phyloP scores from a whole-genome alignment of 2,329 filamentous ascomycete genomes.

The Penicillium sp. region DNA sequence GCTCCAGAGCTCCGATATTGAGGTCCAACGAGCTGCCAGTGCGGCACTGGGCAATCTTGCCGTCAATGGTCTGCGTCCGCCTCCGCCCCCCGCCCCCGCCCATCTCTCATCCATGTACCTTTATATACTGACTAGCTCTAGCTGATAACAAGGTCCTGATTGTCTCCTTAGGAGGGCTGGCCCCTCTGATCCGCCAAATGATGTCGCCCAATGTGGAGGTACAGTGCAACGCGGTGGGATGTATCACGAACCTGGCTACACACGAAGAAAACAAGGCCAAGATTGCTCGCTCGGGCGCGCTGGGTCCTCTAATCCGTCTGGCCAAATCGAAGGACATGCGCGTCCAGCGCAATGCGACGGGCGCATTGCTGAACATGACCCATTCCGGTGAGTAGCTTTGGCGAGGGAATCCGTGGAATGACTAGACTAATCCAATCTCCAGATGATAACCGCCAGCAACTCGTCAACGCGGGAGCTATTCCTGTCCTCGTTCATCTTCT shows the following conservation, averaged over 20 bases:
- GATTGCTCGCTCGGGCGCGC: conserved; percentile 91
- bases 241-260: conserved; percentile 96
- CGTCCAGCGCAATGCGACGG: conserved; percentile 95
- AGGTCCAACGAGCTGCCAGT: conserved; percentile 95
- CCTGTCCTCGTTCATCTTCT: conserved; percentile 94
- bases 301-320: conserved; percentile 85
- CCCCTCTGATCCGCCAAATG: conserved; percentile 96
- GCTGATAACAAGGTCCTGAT: conserved; percentile 98
- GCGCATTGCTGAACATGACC: conserved; percentile 97
- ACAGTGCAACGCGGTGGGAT: conserved; percentile 98
- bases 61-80: conserved; percentile 74
- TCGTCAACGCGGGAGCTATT: conserved; percentile 97
- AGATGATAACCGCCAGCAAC: conserved; percentile 97
- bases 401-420: neutral
- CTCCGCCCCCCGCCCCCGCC: neutral
- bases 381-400: conserved; percentile 74
- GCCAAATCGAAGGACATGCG: conserved; percentile 99
- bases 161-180: conserved; percentile 86
- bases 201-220: conserved; percentile 97
- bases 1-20: conserved; percentile 91
- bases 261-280: conserved; percentile 99
- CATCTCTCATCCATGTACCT: conserved; percentile 13
- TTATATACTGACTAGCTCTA: conserved; percentile 60
- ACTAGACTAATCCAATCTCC: conserved; percentile 28
- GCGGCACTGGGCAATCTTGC: conserved; percentile 94